Evolutionary conservation across 352 stramenopile species (phyloP), one percentile per base, ranked within the genome.

Genomic region (Pythium phragmitis): DNA sequence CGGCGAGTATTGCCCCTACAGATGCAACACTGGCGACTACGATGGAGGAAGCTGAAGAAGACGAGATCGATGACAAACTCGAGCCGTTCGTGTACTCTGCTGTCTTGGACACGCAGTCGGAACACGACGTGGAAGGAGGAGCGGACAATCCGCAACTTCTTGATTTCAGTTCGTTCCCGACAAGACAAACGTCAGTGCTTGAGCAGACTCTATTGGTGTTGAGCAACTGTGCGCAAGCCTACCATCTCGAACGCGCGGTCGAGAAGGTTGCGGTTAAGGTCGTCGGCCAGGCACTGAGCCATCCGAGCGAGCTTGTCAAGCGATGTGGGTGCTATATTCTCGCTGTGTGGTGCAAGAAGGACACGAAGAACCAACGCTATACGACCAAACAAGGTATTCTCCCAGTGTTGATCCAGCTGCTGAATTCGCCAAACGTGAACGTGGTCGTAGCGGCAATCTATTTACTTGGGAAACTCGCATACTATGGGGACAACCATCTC

Each of bases 251-350:
- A 17, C 54, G 74, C 13, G 21, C 73, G 0, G 79, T 88, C 7
- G 79, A 86, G 41, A 66, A 57, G 21, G 65, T 89, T n/a, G 75
- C 73, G 21, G 65, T 91, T 28, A 87, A 85, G 57, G 68, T 91
- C 8, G 23, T 89, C 4, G 80, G 78, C 19, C 78, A 89, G 37
- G 67, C 78, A 13, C 57, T 93, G 12, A 53, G 63, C 3, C 79
- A 91, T 53, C 67, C 79, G 7, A 93, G 81, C 34, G 85, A 91
- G 42, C 72, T 92, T 7, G 82, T 88, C 4, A 82, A 88, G 49
- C 70, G 82, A 4, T 92, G 85, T 28, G 69, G 79, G 14, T 92
- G 85, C 54, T 91, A 85, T 52, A 85, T 79, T 9, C 62, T 93
- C 5, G 82, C 70, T 0, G 72, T 70, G 6, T 93, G 85, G 85